These are phyloP conservation scores for Rachicladosporium sp. DNA, from an alignment of 2,329 filamentous ascomycete genomes.

Conservation along the genomic window DNA sequence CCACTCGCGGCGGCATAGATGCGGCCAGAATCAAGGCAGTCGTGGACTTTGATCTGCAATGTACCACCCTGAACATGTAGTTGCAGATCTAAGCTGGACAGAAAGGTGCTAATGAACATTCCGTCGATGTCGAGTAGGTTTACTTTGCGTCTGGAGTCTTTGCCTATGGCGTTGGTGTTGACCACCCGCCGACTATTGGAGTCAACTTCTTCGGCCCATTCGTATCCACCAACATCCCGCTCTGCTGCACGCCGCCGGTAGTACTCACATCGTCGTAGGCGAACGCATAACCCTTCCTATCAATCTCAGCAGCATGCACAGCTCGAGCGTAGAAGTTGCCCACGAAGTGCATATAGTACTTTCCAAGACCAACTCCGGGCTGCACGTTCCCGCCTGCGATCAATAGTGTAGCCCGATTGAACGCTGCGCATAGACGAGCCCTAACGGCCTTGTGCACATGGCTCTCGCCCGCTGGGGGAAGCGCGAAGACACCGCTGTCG, in stretches of 20 bases:
- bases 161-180: neutral
- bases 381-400: conserved; percentile 34
- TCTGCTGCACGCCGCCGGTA: conserved; percentile 40
- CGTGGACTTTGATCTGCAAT: too few relatives aligned
- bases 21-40: too few relatives aligned
- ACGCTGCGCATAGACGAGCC: conserved; percentile 62
- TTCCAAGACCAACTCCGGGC: conserved; percentile 26
- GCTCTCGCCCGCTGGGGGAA: conserved; percentile 26
- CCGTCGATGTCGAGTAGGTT: too few relatives aligned
- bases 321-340: conserved; percentile 46
- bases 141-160: too few relatives aligned
- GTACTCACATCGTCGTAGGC: conserved; percentile 59
- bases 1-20: too few relatives aligned
- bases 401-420: conserved; percentile 61
- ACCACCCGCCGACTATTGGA: conserved; percentile 36
- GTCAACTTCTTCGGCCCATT: conserved; percentile 32
- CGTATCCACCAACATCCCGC: conserved; percentile 34
- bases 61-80: too few relatives aligned
- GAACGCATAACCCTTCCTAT: conserved; percentile 53
- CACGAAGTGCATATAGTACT: conserved; percentile 33
- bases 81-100: too few relatives aligned
- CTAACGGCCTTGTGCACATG: conserved; percentile 45
- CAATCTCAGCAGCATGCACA: conserved; percentile 47
- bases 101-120: too few relatives aligned
- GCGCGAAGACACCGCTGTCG: conserved; percentile 49